Base-by-base conservation (phyloP, 2,329 filamentous ascomycete genomes). In the Elsinoe batatas region DNA sequence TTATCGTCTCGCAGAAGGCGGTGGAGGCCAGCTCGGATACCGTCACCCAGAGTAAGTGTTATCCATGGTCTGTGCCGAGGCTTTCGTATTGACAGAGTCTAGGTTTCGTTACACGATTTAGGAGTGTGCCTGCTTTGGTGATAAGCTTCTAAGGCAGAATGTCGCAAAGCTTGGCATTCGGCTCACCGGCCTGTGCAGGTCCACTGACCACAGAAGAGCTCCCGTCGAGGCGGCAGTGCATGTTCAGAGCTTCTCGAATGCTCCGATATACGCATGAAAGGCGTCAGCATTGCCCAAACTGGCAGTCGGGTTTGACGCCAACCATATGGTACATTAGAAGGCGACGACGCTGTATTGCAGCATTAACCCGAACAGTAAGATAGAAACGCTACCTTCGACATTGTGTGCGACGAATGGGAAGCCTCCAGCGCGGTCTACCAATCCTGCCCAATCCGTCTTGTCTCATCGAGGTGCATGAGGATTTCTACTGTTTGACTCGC, bases 11-110 rank as follows among this genome's bases (percentile, higher is more conserved):
- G 53, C 61, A 11, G 58, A 64, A 20, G 61, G 60, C 1, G 60
- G 69, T 57, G 61, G 66, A 37, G 61, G 65, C 20, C 58, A 62
- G 36, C 63, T 73, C n/a, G 70, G 70, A 0, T 66, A 72, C 58
- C 60, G 65, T 11, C 71, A 73, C 60, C 70, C 70, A 3, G 47
- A 51, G 47, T 49, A 11, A 17, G 44, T 49, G 18, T 12, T 49
- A 2, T 49, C 4, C 4, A 15, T 13, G 2, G 35, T 33, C 17
- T 33, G 30, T 33, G n/a, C 44, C 7, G 26, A 30, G 15, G 22
- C 13, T 1, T n/a, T 33, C 6, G 17, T 15, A 11, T 12, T 49
- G 26, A 49, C 44, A 15, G 33, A 5, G 2, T 13, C 44, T 30
- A 49, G 44, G 26, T 51, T 51, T 33, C 47, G 47, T n/a, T 51